Percentiles rank a stretch among this genome's conserved stretches.
Evolutionary conservation across 768 basidiomycete genomes (phyloP).

Genomic region (Multifurca ochricompacta): DNA sequence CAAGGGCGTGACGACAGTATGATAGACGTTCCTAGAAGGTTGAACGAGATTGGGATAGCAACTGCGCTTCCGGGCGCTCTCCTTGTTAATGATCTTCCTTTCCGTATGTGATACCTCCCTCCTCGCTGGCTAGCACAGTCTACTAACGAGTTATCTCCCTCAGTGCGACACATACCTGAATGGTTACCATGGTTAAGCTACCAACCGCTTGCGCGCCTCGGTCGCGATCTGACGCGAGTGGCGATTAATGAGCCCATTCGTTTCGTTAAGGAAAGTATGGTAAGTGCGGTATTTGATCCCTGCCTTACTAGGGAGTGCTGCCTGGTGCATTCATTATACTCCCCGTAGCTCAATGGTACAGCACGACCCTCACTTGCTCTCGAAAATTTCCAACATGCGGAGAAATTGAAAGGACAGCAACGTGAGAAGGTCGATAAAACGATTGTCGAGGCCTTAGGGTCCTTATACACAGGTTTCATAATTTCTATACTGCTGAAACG

Average conservation of each 20-base stretch:
- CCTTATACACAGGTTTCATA: not conserved
- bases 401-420: not conserved
- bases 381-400: not conserved
- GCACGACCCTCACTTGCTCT: conserved; percentile 1
- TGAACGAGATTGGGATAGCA: not conserved
- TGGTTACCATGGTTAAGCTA: not conserved
- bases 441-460: not conserved
- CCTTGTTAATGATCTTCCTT: not conserved
- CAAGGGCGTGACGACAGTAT: no score
- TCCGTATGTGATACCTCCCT: no score
- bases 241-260: not conserved
- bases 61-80: not conserved
- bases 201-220: not conserved
- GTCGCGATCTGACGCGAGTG: not conserved
- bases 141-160: no score
- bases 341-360: not conserved
- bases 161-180: not conserved
- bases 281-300: no score
- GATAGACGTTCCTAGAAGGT: not conserved
- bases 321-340: no score
- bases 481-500: not conserved
- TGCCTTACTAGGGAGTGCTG: no score
- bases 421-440: not conserved
- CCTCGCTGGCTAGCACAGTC: no score
- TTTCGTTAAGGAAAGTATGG: not conserved